Evolutionary conservation across 1,139 yeast species (phyloP).

Genomic region (Lodderomyces theae): DNA sequence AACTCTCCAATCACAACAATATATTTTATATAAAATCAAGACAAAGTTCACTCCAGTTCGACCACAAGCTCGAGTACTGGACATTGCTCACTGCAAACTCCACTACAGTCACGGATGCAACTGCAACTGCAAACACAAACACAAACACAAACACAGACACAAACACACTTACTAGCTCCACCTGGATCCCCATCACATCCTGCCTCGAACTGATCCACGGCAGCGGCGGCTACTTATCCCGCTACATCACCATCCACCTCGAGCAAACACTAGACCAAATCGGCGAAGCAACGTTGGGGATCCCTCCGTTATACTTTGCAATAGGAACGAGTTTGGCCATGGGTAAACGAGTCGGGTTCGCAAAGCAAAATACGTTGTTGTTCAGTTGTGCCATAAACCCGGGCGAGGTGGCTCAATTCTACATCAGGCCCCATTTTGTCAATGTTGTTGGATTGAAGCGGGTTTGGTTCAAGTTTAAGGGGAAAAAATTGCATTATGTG

Average conservation of each 20-base stretch:
- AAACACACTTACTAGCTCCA: no score
- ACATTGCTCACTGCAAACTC: slow-evolving; percentile 7
- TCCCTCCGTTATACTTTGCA: slow-evolving; percentile 11
- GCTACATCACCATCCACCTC: slow-evolving; percentile 8
- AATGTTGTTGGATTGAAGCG: slow-evolving; percentile 10
- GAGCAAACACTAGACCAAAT: slow-evolving; percentile 12
- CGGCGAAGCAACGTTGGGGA: slow-evolving; percentile 8
- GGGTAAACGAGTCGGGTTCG: slow-evolving; percentile 14
- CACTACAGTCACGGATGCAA: neutral
- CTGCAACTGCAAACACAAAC: slow-evolving; percentile 2
- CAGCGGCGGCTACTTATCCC: slow-evolving; percentile 13
- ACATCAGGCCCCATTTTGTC: slow-evolving; percentile 12
- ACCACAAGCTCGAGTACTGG: slow-evolving; percentile 9
- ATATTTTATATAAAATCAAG: slow-evolving; percentile 13
- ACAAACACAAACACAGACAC: no score
- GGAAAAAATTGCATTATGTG: slow-evolving; percentile 8
- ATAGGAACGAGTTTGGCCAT: slow-evolving; percentile 9
- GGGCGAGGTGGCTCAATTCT: slow-evolving; percentile 14
- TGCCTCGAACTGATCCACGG: slow-evolving; percentile 14
- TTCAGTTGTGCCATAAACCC: slow-evolving; percentile 11
- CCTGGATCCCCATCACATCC: slow-evolving; percentile 16
- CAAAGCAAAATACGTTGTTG: slow-evolving; percentile 7
- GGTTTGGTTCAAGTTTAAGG: slow-evolving; percentile 9
- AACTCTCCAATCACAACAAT: slow-evolving; percentile 8
- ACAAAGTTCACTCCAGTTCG: slow-evolving; percentile 12